Conservation (phyloP, 2,329 filamentous ascomycete species). For the Cadophora malorum region DNA sequence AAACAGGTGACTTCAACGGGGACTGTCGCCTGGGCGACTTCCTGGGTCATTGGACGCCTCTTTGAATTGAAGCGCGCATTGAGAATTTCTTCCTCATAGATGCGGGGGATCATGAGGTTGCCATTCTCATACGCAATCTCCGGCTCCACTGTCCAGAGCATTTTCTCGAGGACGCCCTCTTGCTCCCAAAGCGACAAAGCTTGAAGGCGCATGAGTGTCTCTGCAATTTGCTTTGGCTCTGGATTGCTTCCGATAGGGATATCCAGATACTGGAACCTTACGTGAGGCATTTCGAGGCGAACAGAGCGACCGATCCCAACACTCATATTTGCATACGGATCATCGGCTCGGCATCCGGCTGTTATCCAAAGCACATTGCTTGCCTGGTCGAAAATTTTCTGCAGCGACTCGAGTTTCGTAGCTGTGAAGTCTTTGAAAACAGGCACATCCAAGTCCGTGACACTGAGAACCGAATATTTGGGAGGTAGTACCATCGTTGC, state of each 20-base stretch:
- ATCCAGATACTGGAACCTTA: constrained; percentile 33
- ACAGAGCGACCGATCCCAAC: constrained; percentile 30
- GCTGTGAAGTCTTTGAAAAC: constrained; percentile 37
- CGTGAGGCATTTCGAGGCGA: constrained; percentile 26
- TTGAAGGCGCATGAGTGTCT: constrained; percentile 29
- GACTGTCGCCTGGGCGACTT: background rate
- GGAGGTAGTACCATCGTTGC: background rate
- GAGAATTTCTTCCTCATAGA: constrained; percentile 1
- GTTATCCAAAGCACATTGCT: constrained; percentile 37
- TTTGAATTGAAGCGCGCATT: constrained; percentile 31
- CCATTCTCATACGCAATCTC: constrained; percentile 32
- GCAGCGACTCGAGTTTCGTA: constrained; percentile 36
- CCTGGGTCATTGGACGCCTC: constrained; percentile 23
- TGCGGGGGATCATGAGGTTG: constrained; percentile 26
- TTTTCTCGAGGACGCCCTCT: background rate
- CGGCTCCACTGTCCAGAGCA: constrained; percentile 33
- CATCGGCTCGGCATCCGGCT: constrained; percentile 13
- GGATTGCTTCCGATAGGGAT: constrained; percentile 3
- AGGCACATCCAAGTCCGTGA: constrained; percentile 45
- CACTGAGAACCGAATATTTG: constrained; percentile 29
- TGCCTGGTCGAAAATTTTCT: constrained; percentile 29
- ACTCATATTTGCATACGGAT: constrained; percentile 31
- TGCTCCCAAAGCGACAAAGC: constrained; percentile 4
- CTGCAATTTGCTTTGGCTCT: constrained; percentile 17
- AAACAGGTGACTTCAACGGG: background rate